Base-by-base conservation (phyloP, 495 filamentous ascomycete genomes). In the Monascus purpureus region DNA sequence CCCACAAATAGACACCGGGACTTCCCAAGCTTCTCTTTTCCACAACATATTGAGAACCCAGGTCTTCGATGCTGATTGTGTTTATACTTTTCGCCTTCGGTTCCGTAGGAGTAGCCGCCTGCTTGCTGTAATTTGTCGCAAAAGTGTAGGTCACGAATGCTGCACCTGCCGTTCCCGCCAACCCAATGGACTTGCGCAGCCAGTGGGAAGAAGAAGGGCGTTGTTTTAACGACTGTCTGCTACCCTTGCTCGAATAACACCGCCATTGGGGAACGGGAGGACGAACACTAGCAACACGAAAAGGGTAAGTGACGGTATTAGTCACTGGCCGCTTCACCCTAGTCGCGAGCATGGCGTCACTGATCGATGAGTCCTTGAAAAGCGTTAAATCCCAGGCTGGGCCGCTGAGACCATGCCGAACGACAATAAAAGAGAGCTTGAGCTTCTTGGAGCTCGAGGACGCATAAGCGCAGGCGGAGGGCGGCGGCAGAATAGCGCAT, bases 1-100 rank as follows among this genome's bases (percentile, higher is more conserved):
- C 90, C 88, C 90, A 97, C 17, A 76, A 73, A 58, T 93, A 94
- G 1, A 95, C 78, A 0, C 82, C 90, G 2, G 90, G 88, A 33
- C 81, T 77, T 53, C 86, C 84, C 72, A 81, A 77, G 47, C 82
- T 92, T 45, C 70, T 75, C 63, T 83, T 86, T 24, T 88, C 80
- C 55, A 93, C 82, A 12, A 85, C 59, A 50, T 87, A 82, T 43
- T 85, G 74, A 7, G 73, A 75, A 43, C 78, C 79, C 13, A 87
- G 69, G 18, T 76, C 42, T 35, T 88, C 80, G 36, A 9, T 6
- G 5, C 28, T 50, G 22, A 43, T 33, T 17, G 53, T 42, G 4
- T 49, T 39, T n/a, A 43, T 30, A 13, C 47, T 38, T 30, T 50
- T 45, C n/a, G 32, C 35, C 7, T 39, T 46, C 28, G 30, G 25